Evolutionary conservation across 371 early-diverging fungal genomes (phyloP).

Genomic region (Zychaea mexicana): DNA sequence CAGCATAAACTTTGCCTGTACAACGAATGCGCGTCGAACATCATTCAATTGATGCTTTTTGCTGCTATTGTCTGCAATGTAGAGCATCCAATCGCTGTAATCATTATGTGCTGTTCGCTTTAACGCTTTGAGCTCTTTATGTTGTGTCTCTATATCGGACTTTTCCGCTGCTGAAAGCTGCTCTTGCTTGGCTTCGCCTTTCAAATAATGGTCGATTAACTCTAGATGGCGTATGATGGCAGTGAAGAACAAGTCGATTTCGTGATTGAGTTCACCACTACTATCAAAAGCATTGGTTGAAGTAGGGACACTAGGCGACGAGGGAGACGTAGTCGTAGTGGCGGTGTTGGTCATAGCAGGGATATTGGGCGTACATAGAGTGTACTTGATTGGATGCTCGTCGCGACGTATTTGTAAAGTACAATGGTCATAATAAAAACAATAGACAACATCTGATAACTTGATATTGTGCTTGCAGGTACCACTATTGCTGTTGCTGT

Average conservation of each 20-base stretch:
- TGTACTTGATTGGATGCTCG: background rate
- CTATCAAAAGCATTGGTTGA: background rate
- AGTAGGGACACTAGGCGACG: background rate
- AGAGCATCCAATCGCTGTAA: constrained; percentile 14
- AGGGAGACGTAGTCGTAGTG: background rate
- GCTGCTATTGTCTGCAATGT: constrained; percentile 15
- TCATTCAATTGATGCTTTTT: constrained; percentile 37
- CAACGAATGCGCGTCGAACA: constrained; percentile 35
- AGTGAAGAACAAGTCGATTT: constrained; percentile 31
- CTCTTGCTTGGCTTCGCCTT: constrained; percentile 14
- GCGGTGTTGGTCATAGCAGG: background rate
- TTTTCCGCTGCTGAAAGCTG: background rate
- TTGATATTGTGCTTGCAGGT: too few species aligned
- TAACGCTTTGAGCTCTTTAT: constrained; percentile 18
- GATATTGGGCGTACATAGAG: background rate
- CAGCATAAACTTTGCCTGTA: constrained; percentile 22
- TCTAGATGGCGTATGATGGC: constrained; percentile 25
- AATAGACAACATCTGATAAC: background rate
- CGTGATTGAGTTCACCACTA: constrained; percentile 3
- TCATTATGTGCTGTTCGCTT: constrained; percentile 11
- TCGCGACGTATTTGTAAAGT: background rate
- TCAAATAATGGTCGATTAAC: constrained; percentile 18
- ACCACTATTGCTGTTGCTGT: background rate
- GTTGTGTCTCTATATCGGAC: background rate
- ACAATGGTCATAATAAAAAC: background rate